These are phyloP conservation scores for Rhipidocladum racemiflorum DNA, from an alignment of 176 grass and related monocot species.

Conservation along the genomic window DNA sequence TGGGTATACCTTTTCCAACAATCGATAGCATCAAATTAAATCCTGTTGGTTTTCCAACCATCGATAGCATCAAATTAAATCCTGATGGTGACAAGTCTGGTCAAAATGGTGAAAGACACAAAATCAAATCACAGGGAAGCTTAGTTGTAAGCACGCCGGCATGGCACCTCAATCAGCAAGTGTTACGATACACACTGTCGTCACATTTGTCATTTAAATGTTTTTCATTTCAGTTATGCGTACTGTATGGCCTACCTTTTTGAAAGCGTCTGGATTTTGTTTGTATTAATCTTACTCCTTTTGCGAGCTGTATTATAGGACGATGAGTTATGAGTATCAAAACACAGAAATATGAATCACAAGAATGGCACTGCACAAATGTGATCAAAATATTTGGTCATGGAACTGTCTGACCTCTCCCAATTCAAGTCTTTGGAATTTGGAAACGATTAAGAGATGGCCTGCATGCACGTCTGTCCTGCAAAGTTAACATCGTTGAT, in stretches of 20 bases:
- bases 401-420: background rate
- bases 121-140: background rate
- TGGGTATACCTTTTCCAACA: background rate
- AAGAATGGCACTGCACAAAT: background rate
- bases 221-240: background rate
- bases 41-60: background rate
- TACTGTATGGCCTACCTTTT: background rate
- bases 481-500: background rate
- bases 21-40: background rate
- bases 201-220: background rate
- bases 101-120: background rate
- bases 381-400: background rate
- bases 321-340: background rate
- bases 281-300: background rate
- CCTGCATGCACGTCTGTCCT: background rate
- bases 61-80: background rate
- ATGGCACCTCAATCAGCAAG: background rate
- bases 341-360: background rate
- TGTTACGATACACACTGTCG: background rate
- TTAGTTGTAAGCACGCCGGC: background rate
- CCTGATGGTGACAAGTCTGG: background rate
- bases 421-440: background rate
- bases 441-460: background rate
- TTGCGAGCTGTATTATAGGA: background rate
- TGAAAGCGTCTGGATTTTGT: background rate